phyloP scores from a whole-genome alignment of 352 stramenopile species.

The Salisapilia sapeloensis region DNA sequence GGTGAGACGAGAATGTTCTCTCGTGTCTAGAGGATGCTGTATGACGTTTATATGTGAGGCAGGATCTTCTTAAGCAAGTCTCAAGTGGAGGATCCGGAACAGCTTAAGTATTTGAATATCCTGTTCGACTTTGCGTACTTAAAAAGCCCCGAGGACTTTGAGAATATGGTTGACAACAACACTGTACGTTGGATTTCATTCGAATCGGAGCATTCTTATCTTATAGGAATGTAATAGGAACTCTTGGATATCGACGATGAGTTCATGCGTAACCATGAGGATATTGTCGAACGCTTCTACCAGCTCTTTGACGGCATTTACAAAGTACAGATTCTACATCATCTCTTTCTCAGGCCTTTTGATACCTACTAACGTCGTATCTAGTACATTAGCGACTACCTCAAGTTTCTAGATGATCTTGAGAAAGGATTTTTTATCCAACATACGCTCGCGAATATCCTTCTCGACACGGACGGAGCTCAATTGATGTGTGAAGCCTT shows the following conservation, averaged over 20 bases:
- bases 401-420: slow-evolving; percentile 86
- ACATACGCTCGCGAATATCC: slow-evolving; percentile 87
- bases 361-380: slow-evolving; percentile 1
- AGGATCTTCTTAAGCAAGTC: slow-evolving; percentile 77
- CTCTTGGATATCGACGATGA: slow-evolving; percentile 84
- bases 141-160: slow-evolving; percentile 89
- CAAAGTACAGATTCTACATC: slow-evolving; percentile 26
- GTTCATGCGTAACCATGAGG: slow-evolving; percentile 81
- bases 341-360: slow-evolving; percentile 2
- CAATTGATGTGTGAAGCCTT: slow-evolving; percentile 90
- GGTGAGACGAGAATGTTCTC: slow-evolving; percentile 10
- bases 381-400: slow-evolving; percentile 85
- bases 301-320: slow-evolving; percentile 81
- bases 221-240: too few relatives aligned
- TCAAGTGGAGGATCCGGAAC: slow-evolving; percentile 77
- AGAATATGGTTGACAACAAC: slow-evolving; percentile 86
- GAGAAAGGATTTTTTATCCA: slow-evolving; percentile 91
- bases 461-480: slow-evolving; percentile 87
- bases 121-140: slow-evolving; percentile 93
- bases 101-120: slow-evolving; percentile 85
- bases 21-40: background rate
- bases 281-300: slow-evolving; percentile 81
- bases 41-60: slow-evolving; percentile 3
- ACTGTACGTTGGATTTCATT: slow-evolving; percentile 57
- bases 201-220: too few relatives aligned